Conservation (phyloP, 805 yeast species). For the Nakazawaea wyomingensis region DNA sequence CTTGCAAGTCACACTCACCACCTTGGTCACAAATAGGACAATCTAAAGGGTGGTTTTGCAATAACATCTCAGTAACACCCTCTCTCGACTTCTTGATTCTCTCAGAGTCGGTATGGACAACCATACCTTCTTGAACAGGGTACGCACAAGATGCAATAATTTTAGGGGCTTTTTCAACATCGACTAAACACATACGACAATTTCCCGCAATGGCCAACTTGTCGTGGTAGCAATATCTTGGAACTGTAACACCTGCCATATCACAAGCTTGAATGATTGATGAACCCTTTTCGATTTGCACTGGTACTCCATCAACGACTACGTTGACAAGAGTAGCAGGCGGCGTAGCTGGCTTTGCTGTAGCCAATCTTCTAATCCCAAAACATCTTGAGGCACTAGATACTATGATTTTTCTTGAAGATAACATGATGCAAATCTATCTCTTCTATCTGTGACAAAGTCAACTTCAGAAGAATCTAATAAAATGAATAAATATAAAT, state of each 20-base stretch:
- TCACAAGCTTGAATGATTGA: conserved; percentile 90
- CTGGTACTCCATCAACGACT: conserved; percentile 66
- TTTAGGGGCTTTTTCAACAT: conserved; percentile 84
- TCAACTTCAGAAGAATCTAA: background rate
- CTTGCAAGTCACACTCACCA: conserved; percentile 91
- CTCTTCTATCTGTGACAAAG: too few species aligned
- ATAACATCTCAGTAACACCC: conserved; percentile 84
- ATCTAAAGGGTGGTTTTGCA: conserved; percentile 87
- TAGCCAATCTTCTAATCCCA: conserved; percentile 7
- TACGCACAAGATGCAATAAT: conserved; percentile 87
- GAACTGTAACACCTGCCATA: conserved; percentile 82
- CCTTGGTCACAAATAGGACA: conserved; percentile 94
- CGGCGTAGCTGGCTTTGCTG: conserved; percentile 5
- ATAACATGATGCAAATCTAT: too few species aligned
- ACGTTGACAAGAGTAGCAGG: conserved; percentile 20
- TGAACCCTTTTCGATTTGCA: conserved; percentile 78
- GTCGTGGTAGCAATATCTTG: conserved; percentile 89
- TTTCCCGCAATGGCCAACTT: conserved; percentile 88
- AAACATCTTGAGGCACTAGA: background rate
- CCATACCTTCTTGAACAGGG: conserved; percentile 91
- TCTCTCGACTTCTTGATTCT: conserved; percentile 80
- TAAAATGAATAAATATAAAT: background rate
- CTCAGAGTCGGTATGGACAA: conserved; percentile 72
- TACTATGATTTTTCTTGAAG: background rate
- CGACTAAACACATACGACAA: conserved; percentile 91